Percentiles rank a stretch among this genome's conserved stretches.
phyloP scores from a whole-genome alignment of 805 yeast species.

The Candida quercuum region DNA sequence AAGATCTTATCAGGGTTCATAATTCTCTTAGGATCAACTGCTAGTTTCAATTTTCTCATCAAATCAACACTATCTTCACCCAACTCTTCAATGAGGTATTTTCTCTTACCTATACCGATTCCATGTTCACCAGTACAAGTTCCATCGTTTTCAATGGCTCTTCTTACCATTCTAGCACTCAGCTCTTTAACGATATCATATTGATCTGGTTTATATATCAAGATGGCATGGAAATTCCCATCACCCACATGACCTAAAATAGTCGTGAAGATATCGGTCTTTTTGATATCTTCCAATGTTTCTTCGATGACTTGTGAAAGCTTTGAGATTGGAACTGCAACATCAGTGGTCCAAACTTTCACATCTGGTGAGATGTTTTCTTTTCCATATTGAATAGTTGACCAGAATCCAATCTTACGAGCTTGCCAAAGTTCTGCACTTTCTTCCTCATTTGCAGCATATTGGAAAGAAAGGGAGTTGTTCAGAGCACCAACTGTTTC shows the following conservation, averaged over 20 bases:
- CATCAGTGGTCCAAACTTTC: constrained; percentile 65
- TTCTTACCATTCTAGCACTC: constrained; percentile 51
- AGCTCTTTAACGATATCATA: constrained; percentile 38
- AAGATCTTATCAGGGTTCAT: constrained; percentile 75
- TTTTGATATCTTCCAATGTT: constrained; percentile 51
- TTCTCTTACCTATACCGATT: constrained; percentile 67
- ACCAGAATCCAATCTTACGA: constrained; percentile 60
- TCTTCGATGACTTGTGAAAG: constrained; percentile 53
- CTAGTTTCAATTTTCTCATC: constrained; percentile 64
- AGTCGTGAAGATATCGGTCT: constrained; percentile 44
- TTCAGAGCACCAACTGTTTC: constrained; percentile 42
- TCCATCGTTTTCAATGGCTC: constrained; percentile 65
- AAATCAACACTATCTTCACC: constrained; percentile 58
- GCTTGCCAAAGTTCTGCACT: constrained; percentile 64
- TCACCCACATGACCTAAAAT: constrained; percentile 77
- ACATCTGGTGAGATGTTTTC: constrained; percentile 37
- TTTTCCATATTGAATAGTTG: constrained; percentile 55
- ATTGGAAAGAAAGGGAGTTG: constrained; percentile 45
- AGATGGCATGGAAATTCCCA: constrained; percentile 66
- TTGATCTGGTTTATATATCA: constrained; percentile 49
- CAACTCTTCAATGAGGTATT: constrained; percentile 50
- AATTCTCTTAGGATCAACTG: constrained; percentile 64
- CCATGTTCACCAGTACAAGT: constrained; percentile 85
- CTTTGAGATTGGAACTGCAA: constrained; percentile 67
- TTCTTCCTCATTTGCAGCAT: constrained; percentile 52